Evolutionary conservation across 345 rosid genomes (phyloP).

Genomic region (Firmiana major): DNA sequence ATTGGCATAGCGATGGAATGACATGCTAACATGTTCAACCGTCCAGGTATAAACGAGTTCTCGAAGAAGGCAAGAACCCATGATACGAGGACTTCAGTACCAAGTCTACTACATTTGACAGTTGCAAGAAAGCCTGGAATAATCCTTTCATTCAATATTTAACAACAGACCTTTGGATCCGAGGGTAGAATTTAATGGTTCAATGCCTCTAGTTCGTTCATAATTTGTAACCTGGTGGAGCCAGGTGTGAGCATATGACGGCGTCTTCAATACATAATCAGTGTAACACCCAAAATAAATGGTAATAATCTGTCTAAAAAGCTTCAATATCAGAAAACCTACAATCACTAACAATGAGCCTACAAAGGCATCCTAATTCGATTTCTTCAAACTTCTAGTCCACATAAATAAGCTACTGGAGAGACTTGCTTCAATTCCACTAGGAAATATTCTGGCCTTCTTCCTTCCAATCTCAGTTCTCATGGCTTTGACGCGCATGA

Average conservation of each 20-base stretch:
- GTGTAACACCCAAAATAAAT: background rate
- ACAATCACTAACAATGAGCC: background rate
- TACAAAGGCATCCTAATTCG: background rate
- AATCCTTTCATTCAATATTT: background rate
- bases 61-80: background rate
- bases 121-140: background rate
- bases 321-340: background rate
- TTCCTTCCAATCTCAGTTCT: background rate
- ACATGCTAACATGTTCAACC: background rate
- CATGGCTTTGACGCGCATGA: constrained; percentile 60
- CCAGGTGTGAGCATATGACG: background rate
- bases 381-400: background rate
- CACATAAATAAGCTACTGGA: background rate
- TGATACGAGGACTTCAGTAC: too few species aligned
- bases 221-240: background rate
- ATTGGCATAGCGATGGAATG: background rate
- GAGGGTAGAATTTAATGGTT: background rate
- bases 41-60: too few species aligned
- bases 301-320: background rate
- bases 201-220: background rate
- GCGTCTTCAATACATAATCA: background rate
- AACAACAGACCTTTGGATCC: background rate
- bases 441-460: background rate
- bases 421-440: background rate
- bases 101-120: too few species aligned